Conservation (phyloP, 163 green algal species). For the Volvox carteri region DNA sequence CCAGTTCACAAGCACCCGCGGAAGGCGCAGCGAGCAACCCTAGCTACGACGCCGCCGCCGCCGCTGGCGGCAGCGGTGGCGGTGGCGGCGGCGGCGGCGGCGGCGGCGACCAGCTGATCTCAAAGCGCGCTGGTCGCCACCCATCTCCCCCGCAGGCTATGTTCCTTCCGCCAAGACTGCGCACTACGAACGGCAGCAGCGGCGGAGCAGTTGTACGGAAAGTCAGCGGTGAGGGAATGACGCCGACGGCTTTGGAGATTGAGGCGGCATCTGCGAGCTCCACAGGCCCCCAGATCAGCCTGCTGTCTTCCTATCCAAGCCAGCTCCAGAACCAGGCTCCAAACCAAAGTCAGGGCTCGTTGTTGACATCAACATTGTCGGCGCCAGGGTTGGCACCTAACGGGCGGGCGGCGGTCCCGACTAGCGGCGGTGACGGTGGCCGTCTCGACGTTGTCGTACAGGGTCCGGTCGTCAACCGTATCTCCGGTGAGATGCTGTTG, state of each 20-base stretch:
- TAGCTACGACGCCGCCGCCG: neutral
- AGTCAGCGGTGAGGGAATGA: neutral
- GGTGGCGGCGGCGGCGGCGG: neutral
- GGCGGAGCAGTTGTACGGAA: neutral
- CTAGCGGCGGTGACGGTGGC: neutral
- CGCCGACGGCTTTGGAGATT: neutral
- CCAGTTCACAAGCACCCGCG: neutral
- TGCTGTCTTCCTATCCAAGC: no score
- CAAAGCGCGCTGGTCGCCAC: neutral
- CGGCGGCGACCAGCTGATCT: neutral
- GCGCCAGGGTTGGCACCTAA: neutral
- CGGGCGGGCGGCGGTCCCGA: neutral
- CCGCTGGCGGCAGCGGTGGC: neutral
- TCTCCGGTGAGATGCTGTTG: neutral
- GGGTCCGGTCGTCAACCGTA: neutral
- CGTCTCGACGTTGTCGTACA: neutral
- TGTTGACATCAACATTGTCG: neutral
- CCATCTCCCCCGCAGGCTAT: neutral
- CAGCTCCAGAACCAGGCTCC: no score
- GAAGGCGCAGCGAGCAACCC: neutral
- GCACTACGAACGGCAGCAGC: neutral
- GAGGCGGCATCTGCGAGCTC: neutral
- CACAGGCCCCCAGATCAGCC: neutral
- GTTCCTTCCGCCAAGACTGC: conserved; percentile 9
- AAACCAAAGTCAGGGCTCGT: neutral